These are phyloP conservation scores for Lolium multiflorum DNA, from an alignment of 176 grass and related monocot species.

Conservation along the genomic window DNA sequence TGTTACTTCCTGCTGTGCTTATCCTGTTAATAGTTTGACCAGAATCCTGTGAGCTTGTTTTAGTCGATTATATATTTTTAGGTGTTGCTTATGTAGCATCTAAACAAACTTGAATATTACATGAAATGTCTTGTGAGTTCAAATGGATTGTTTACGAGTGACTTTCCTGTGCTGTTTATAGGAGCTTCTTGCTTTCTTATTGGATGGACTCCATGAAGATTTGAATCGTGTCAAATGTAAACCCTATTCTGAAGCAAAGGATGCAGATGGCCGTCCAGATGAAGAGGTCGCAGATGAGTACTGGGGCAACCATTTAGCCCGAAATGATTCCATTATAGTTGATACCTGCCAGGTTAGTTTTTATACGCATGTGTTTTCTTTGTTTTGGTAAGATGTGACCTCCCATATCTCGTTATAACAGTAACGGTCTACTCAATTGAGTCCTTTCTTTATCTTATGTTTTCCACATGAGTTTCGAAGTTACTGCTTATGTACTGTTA, in stretches of 20 bases:
- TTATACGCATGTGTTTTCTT: background rate
- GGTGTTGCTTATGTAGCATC: background rate
- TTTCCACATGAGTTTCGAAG: background rate
- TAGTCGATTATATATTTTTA: conserved; percentile 7
- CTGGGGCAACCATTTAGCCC: conserved; percentile 96
- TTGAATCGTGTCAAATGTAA: conserved; percentile 94
- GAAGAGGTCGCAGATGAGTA: conserved; percentile 90
- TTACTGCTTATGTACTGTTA: background rate
- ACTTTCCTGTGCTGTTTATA: conserved; percentile 42
- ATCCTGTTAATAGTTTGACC: background rate
- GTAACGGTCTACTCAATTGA: background rate
- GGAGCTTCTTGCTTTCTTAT: conserved; percentile 98
- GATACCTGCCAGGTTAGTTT: conserved; percentile 96
- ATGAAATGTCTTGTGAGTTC: background rate
- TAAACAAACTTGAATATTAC: conserved; percentile 48
- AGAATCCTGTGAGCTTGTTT: background rate
- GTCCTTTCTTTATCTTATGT: conserved; percentile 32
- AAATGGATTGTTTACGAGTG: background rate
- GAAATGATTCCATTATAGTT: conserved; percentile 98
- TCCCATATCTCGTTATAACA: background rate
- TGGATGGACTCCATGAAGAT: conserved; percentile 99
- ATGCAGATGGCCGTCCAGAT: conserved; percentile 79
- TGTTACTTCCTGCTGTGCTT: conserved; percentile 4
- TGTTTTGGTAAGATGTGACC: conserved; percentile 16
- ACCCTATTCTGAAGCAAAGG: conserved; percentile 88